A percentile compares a stretch with the other conserved stretches of the same genome.
phyloP scores from a whole-genome alignment of 2,329 filamentous ascomycete species.

The Cordyceps tenuipes region DNA sequence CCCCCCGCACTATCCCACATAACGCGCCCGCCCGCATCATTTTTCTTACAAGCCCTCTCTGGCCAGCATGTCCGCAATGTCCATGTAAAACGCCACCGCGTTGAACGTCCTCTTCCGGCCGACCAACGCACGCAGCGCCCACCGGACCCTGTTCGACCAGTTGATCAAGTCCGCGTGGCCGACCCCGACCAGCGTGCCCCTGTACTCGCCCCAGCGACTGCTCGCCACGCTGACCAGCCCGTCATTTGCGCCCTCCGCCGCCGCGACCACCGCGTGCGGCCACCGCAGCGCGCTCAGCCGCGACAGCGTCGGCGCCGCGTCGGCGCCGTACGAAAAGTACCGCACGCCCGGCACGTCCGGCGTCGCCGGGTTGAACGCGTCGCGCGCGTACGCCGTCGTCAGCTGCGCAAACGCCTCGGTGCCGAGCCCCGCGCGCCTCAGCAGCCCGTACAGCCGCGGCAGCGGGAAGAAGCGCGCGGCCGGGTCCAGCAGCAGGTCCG shows the following conservation, averaged over 20 bases:
- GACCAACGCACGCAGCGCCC: conserved; percentile 43
- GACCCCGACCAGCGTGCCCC: conserved; percentile 53
- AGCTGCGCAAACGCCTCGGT: conserved; percentile 55
- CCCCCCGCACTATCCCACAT: neutral
- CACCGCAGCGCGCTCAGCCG: conserved; percentile 56
- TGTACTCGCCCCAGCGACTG: conserved; percentile 54
- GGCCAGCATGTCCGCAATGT: conserved; percentile 61
- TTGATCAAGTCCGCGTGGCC: conserved; percentile 60
- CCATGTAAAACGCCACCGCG: conserved; percentile 59
- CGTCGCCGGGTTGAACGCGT: conserved; percentile 50
- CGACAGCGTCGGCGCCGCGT: conserved; percentile 42
- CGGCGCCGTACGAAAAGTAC: conserved; percentile 57
- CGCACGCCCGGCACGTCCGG: conserved; percentile 43
- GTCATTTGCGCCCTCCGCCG: conserved; percentile 52
- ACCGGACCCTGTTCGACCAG: conserved; percentile 55
- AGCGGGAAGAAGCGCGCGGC: conserved; percentile 29
- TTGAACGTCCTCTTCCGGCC: conserved; percentile 54
- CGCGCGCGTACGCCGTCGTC: conserved; percentile 48
- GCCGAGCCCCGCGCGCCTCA: conserved; percentile 44
- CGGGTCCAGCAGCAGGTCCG: conserved; percentile 42
- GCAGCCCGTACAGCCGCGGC: conserved; percentile 42
- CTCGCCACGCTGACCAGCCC: conserved; percentile 59
- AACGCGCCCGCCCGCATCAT: neutral
- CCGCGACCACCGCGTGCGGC: conserved; percentile 41
- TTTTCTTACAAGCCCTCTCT: conserved; percentile 45